Evolutionary conservation across 148 eudicot genomes (phyloP), one percentile per base, ranked within the genome.

Genomic region (Linanthus parryae): DNA sequence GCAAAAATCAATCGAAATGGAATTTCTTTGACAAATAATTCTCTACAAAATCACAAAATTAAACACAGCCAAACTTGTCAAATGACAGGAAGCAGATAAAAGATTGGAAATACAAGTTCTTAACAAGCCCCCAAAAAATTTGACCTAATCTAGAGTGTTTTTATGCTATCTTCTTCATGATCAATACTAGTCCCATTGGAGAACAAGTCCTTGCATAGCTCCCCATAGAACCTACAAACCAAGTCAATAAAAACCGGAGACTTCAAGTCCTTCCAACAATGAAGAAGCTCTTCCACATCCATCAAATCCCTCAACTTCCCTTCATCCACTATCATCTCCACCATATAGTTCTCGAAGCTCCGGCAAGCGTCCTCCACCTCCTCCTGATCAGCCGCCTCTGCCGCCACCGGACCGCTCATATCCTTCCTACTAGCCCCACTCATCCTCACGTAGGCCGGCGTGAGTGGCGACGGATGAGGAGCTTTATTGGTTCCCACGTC

Each of bases 211-310:
- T 52, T 66, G 60, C 94, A 91, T 35, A 86, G 51, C 61, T 91
- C 94, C 8, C 95, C 85, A 64, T 91, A 91, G 62, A 91, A 91
- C 37, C 84, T 75, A 58, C 81, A 59, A 7, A 90, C 97, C 82
- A 90, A 66, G 43, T 78, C 84, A 13, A 76, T 41, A 43, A 86
- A 90, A 33, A 90, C 64, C 0, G 88, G 95, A 54, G 66, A 67
- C 30, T 74, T 83, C 2, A 90, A 76, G 36, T 74, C 77, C 66
- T 69, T 78, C 97, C 97, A 90, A 66, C 90, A 80, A 54, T 70
- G 68, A 5, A 90, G 67, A 33, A 90, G 73, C 70, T 86, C 95
- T 44, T 90, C 97, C 0, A 90, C 79, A 42, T 90, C 95, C 49
- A 4, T 64, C 64, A 90, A 68, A 54, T 83, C 85, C 68, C 29